Evolutionary conservation across 495 filamentous ascomycete genomes (phyloP).

Genomic region (Emericellopsis terricola): DNA sequence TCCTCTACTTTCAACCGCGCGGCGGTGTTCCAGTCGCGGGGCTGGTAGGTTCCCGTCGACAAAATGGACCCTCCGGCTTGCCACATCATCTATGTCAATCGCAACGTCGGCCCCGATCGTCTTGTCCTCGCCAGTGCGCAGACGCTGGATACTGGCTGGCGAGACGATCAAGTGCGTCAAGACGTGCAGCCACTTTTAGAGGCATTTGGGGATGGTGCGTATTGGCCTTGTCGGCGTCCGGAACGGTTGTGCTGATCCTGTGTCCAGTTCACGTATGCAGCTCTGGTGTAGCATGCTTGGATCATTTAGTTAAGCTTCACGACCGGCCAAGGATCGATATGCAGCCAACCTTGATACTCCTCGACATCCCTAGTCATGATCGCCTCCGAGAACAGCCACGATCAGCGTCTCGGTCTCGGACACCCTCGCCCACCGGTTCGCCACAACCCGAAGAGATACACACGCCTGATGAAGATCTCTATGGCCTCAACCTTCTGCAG

Average conservation of each 20-base stretch:
- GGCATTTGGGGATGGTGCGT: constrained; percentile 31
- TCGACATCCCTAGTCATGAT: constrained; percentile 47
- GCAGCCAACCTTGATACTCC: constrained; percentile 56
- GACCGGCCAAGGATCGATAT: constrained; percentile 41
- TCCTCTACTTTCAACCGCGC: too few relatives aligned
- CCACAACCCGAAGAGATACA: constrained; percentile 14
- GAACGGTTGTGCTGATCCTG: too few relatives aligned
- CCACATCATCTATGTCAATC: constrained; percentile 73
- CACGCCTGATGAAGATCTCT: constrained; percentile 33
- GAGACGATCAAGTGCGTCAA: constrained; percentile 5
- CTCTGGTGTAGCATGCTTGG: constrained; percentile 50
- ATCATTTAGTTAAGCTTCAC: constrained; percentile 47
- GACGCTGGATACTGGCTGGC: background rate
- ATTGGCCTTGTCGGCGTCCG: constrained; percentile 2
- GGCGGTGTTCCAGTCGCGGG: constrained; percentile 28
- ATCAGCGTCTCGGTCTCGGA: constrained; percentile 9
- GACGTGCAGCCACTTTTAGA: constrained; percentile 23
- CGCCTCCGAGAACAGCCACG: constrained; percentile 15
- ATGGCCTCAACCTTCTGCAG: constrained; percentile 49
- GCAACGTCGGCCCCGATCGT: constrained; percentile 46
- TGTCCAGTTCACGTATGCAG: constrained; percentile 53
- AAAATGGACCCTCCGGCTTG: constrained; percentile 54
- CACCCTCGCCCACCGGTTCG: constrained; percentile 26
- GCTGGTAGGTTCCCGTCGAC: constrained; percentile 24
- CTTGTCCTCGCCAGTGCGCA: constrained; percentile 17